These are phyloP conservation scores for Thermoascus crustaceus DNA, from an alignment of 2,329 filamentous ascomycete species.

Conservation along the genomic window DNA sequence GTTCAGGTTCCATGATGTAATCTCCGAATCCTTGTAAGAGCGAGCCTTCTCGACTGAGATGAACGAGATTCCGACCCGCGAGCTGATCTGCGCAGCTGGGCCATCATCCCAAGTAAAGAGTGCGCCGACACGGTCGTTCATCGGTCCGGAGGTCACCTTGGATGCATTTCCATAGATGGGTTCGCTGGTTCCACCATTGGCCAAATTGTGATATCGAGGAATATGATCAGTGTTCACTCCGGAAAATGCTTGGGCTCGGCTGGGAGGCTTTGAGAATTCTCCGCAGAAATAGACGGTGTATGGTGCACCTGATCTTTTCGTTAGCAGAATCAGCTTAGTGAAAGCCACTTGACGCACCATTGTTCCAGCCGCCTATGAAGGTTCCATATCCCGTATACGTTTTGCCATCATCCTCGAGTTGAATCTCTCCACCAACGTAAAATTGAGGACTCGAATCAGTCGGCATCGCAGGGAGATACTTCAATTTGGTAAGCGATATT, in stretches of 20 bases:
- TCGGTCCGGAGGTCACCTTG: slow-evolving; percentile 49
- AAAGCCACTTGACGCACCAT: slow-evolving; percentile 18
- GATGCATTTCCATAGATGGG: slow-evolving; percentile 44
- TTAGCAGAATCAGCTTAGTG: slow-evolving; percentile 1
- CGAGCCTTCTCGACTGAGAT: slow-evolving; percentile 58
- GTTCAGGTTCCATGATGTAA: slow-evolving; percentile 56
- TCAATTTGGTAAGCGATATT: slow-evolving; percentile 18
- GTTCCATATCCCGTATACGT: slow-evolving; percentile 41
- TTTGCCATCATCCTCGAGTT: slow-evolving; percentile 29
- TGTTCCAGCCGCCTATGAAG: slow-evolving; percentile 40
- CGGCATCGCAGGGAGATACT: slow-evolving; percentile 41
- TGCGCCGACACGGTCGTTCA: slow-evolving; percentile 49
- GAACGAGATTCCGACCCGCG: slow-evolving; percentile 59
- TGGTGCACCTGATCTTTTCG: slow-evolving; percentile 19
- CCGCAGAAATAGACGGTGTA: slow-evolving; percentile 41
- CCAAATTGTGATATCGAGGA: slow-evolving; percentile 41
- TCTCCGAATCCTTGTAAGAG: slow-evolving; percentile 55
- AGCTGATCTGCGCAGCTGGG: slow-evolving; percentile 44
- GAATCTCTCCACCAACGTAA: slow-evolving; percentile 36
- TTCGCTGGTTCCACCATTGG: slow-evolving; percentile 51
- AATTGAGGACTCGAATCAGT: slow-evolving; percentile 32
- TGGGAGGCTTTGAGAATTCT: slow-evolving; percentile 32
- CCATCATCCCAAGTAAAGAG: slow-evolving; percentile 52
- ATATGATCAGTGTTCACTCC: slow-evolving; percentile 28
- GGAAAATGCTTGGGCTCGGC: slow-evolving; percentile 30